Base-by-base conservation (phyloP, 2,329 filamentous ascomycete species). In the Cladosporium sphaerospermum region DNA sequence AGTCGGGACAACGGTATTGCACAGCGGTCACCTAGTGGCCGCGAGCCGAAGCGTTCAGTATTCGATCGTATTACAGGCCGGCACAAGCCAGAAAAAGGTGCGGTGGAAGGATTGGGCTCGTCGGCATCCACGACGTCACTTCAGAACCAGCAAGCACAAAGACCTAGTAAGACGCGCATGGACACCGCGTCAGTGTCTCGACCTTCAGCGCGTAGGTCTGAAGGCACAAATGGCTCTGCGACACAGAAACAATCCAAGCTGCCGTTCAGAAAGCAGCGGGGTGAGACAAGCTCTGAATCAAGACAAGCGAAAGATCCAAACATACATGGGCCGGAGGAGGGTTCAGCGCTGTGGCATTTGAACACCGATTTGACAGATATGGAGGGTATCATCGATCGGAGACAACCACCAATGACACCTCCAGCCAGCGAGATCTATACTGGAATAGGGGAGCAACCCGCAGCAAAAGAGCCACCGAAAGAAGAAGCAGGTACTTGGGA, bases 281-380 rank as follows among this genome's bases (percentile, higher is more conserved):
- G 78, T 61, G 74, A 75, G 47, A 71, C 70, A 33, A 73, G 73
- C 42, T 67, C 71, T 46, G 72, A 70, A 4, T 64, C 64, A 31
- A 70, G 69, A 48, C 67, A 67, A 18, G 67, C 69, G 53, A 77
- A 79, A 50, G 78, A 79, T 50, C 66, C 66, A 13, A 70, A 69
- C 53, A 61, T 59, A 23, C 54, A 57, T 40, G 62, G 61, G 23
- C 54, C 62, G 28, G 60, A 65, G 8, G 62, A 61, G 18, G 58
- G 55, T 19, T 59, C 64, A 43, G 80, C 79, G 10, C 70, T 89
- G 43, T 95, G 86, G 71, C 81, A 81, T 63, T 80, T 97, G 23
- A 92, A 97, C 68, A 95, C 89, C 2, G 87, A 97, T 66, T 79
- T 97, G 45, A 83, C 83, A 53, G 83, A 96, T 62, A 93, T 99